Evolutionary conservation across 305 asterid genomes (phyloP), one percentile per base, ranked within the genome.

Genomic region (Fraxinus platypoda): DNA sequence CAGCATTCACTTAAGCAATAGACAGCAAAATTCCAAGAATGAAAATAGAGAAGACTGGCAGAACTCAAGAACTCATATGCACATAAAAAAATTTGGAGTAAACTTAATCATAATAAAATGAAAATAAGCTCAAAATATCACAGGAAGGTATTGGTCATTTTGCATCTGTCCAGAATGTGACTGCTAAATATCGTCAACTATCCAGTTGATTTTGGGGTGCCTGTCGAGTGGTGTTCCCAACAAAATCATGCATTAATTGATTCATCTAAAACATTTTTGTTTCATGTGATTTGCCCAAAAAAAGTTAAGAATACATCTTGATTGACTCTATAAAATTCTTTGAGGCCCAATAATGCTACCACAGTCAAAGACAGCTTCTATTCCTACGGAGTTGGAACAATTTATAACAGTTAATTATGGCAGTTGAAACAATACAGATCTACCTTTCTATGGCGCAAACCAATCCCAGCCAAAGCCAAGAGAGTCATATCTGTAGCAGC

Each of bases 401-500:
- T 71, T 33, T 30, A 5, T 70, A 66, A 68, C 43, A 71, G 8
- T 23, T 62, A 74, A 75, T 15, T 33, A 78, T 34, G 52, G 33
- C 46, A 54, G 28, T n/a, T 77, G 28, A 74, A 66, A 43, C 71
- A 80, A 71, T 80, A 59, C 83, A 85, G 78, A 75, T 81, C 91
- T 85, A 90, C 99, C 99, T 94, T 96, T 79, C 86, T 85, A 43
- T 91, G 90, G 79, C 83, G 98, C 91, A 96, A 83, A 84, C 99
- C 99, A 87, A 96, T 93, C 77, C 99, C 99, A 64, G 97, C 97
- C 93, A 96, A 91, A 80, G 99, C 97, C 90, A 94, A 86, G 73
- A 93, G 89, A 75, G 99, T 94, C 90, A 93, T 86, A 91, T 96
- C 99, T 73, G 99, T 93, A 79, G 99, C 98, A 79, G 99, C 99